These are phyloP conservation scores for Populus nigra DNA, from an alignment of 345 rosid species.

Conservation along the genomic window DNA sequence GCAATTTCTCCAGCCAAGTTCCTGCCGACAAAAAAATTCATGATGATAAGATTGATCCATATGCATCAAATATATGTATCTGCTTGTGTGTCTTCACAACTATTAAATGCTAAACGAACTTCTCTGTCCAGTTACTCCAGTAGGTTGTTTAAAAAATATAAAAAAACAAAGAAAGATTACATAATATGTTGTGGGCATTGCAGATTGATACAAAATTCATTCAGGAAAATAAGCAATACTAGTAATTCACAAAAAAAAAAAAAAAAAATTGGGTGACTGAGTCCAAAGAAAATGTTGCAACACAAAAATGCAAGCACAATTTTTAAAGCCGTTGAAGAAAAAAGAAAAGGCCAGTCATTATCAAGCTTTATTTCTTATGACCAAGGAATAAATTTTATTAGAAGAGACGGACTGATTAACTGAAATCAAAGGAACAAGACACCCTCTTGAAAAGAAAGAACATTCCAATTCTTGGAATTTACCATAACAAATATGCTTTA, in stretches of 20 bases:
- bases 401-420: background rate
- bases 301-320: background rate
- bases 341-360: background rate
- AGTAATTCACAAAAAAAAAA: background rate
- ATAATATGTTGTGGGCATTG: too few relatives aligned
- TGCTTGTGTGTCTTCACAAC: background rate
- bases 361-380: background rate
- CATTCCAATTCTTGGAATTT: background rate
- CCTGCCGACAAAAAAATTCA: slow-evolving; percentile 32
- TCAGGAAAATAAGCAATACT: background rate
- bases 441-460: background rate
- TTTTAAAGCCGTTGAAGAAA: background rate
- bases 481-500: background rate
- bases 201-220: background rate
- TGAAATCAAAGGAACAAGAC: background rate
- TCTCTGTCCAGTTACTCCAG: background rate
- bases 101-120: background rate
- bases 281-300: background rate
- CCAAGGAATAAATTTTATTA: background rate
- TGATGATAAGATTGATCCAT: background rate
- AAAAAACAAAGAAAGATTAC: background rate
- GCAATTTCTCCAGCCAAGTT: slow-evolving; percentile 91
- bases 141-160: background rate
- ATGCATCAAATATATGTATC: background rate
- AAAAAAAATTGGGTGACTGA: background rate